These are phyloP conservation scores for Sungouiozyma intestinalis DNA, from an alignment of 805 yeast species.

Conservation along the genomic window DNA sequence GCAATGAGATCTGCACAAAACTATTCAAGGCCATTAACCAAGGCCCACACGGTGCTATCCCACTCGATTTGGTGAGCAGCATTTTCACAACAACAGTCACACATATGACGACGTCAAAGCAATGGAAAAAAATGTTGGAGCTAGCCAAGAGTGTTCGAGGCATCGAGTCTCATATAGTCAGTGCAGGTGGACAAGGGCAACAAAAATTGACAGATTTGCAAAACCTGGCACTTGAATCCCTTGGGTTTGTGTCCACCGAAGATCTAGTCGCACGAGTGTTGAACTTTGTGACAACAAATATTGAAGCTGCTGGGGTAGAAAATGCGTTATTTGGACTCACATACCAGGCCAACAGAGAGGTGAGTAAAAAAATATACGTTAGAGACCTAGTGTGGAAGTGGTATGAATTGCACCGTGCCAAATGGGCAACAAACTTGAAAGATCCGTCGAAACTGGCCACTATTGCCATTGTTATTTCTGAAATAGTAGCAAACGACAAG, in stretches of 20 bases:
- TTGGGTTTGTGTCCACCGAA: constrained; percentile 31
- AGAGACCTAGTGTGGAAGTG: constrained; percentile 28
- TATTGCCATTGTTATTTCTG: background rate
- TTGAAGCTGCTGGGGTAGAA: constrained; percentile 43
- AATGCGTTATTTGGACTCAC: constrained; percentile 46
- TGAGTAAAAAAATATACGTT: constrained; percentile 5
- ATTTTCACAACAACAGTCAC: constrained; percentile 35
- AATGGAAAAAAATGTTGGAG: constrained; percentile 50
- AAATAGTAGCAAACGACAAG: background rate
- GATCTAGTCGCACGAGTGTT: constrained; percentile 44
- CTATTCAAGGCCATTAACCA: constrained; percentile 41
- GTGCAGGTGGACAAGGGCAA: constrained; percentile 3
- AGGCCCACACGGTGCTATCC: constrained; percentile 43
- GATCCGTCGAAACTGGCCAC: background rate
- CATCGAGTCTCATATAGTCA: constrained; percentile 28
- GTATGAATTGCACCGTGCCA: constrained; percentile 43
- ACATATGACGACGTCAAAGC: constrained; percentile 32
- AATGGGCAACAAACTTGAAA: constrained; percentile 29
- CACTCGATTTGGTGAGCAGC: constrained; percentile 39
- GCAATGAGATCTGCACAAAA: constrained; percentile 28
- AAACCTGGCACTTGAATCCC: constrained; percentile 38
- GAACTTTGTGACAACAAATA: constrained; percentile 46
- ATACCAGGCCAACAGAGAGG: constrained; percentile 20
- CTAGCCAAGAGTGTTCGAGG: constrained; percentile 41
- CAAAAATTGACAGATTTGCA: constrained; percentile 19